phyloP scores from a whole-genome alignment of 1,139 yeast species.

The Sugiyamaella neomexicana region DNA sequence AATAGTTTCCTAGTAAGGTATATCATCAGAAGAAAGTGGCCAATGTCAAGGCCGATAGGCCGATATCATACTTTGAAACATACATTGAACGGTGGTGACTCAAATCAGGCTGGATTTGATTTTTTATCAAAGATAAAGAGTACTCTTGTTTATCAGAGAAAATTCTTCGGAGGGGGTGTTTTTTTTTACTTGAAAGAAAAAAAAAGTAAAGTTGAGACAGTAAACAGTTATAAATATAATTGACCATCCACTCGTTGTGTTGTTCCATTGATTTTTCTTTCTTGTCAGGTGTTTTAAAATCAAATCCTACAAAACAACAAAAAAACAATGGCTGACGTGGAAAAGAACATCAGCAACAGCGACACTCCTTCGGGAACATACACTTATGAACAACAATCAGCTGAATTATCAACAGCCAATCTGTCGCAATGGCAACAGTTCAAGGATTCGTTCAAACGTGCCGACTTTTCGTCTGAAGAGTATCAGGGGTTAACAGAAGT shows the following conservation, averaged over 20 bases:
- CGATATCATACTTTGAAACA: not conserved
- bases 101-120: not conserved
- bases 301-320: not conserved
- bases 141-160: not conserved
- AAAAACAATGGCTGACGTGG: conserved; percentile 7
- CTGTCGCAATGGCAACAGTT: conserved; percentile 29
- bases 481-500: conserved; percentile 36
- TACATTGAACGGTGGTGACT: not conserved
- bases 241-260: not conserved
- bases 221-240: not conserved
- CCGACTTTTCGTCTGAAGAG: conserved; percentile 27
- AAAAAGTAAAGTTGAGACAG: not conserved
- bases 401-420: conserved; percentile 2
- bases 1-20: not conserved
- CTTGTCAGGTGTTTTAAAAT: not conserved
- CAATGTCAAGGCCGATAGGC: not conserved
- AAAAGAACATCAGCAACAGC: conserved; percentile 1
- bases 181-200: not conserved
- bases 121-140: not conserved
- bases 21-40: not conserved
- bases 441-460: conserved; percentile 35
- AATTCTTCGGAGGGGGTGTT: not conserved
- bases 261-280: not conserved
- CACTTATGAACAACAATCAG: conserved; percentile 6
- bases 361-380: not conserved